phyloP scores from a whole-genome alignment of 257 asterid genomes.

The Salvia hispanica region DNA sequence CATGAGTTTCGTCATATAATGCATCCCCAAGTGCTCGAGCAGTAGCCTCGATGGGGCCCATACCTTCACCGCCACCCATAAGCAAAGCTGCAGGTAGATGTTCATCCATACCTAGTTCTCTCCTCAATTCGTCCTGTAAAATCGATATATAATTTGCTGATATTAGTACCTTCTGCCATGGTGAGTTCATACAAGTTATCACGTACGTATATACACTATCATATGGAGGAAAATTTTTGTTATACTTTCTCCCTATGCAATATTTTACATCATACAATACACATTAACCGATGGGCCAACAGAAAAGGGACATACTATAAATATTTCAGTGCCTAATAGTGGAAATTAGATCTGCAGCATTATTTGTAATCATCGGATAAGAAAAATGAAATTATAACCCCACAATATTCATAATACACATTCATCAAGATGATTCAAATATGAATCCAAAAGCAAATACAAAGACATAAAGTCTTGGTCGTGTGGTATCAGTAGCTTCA shows the following conservation, averaged over 20 bases:
- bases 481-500: neutral
- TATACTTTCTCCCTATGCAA: neutral
- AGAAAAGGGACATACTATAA: neutral
- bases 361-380: neutral
- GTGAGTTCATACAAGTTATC: neutral
- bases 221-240: neutral
- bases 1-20: conserved; percentile 64
- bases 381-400: neutral
- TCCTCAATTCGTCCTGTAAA: conserved; percentile 71
- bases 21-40: conserved; percentile 91
- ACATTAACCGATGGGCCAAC: neutral
- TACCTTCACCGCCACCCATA: conserved; percentile 99
- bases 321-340: neutral
- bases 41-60: conserved; percentile 99
- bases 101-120: conserved; percentile 86
- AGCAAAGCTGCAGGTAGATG: conserved; percentile 84
- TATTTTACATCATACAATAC: neutral
- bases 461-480: neutral
- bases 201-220: neutral
- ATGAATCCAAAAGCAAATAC: conserved; percentile 4
- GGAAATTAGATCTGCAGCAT: neutral
- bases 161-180: conserved; percentile 13
- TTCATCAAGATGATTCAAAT: conserved; percentile 1
- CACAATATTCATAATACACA: neutral
- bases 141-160: conserved; percentile 1